phyloP scores from a whole-genome alignment of 805 yeast genomes.

The Yamadazyma akitaensis region DNA sequence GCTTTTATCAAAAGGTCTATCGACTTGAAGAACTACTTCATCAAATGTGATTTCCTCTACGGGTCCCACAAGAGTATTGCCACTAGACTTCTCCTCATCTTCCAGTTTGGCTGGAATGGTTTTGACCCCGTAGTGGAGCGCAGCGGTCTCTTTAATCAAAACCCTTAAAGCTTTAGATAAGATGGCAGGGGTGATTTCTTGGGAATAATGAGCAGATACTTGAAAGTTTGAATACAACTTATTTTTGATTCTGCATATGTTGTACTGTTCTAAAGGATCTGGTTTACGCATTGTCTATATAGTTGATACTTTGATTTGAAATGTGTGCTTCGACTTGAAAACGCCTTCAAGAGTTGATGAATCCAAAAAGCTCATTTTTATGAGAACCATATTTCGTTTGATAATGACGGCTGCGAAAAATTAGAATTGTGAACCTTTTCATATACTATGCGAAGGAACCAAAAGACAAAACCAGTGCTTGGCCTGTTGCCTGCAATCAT shows the following conservation, averaged over 20 bases:
- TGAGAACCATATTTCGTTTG: too few species aligned
- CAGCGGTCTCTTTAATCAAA: conserved; percentile 9
- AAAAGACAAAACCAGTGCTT: too few species aligned
- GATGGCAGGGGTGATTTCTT: conserved; percentile 8
- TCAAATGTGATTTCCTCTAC: conserved; percentile 18
- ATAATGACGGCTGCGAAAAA: too few species aligned
- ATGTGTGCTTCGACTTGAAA: too few species aligned
- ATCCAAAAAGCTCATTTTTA: too few species aligned
- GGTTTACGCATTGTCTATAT: not conserved
- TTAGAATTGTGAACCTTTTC: too few species aligned
- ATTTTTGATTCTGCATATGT: conserved; percentile 2
- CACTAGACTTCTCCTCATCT: conserved; percentile 1
- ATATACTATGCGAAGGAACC: too few species aligned
- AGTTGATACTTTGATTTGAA: too few species aligned
- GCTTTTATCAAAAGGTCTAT: conserved; percentile 13
- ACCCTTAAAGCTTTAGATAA: conserved; percentile 18
- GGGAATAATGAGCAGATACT: conserved; percentile 20
- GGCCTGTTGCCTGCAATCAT: too few species aligned
- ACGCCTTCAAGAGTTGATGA: too few species aligned
- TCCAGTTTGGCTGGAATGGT: not conserved
- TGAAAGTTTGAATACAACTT: conserved; percentile 21
- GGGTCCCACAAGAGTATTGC: conserved; percentile 16
- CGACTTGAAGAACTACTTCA: conserved; percentile 17
- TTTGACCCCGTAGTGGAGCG: not conserved
- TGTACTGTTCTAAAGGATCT: not conserved